Conservation (phyloP, 208 protist species). For the Leishmania guyanensis region DNA sequence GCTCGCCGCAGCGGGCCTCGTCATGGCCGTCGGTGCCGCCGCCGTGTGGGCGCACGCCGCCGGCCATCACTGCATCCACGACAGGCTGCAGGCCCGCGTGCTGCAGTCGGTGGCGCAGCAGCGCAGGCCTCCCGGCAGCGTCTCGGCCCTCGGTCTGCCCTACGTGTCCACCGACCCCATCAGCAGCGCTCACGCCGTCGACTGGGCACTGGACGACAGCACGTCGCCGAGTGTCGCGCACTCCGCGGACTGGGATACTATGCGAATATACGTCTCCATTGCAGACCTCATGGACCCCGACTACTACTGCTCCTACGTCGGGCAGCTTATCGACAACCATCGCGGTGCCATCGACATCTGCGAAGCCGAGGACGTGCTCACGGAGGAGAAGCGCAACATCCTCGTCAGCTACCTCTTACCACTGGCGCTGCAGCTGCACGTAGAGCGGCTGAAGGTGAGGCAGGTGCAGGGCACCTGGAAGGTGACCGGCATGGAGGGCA, state of each 20-base stretch:
- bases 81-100: conserved; percentile 21
- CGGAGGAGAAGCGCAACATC: too few species aligned
- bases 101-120: conserved; percentile 25
- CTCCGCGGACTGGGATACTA: too few species aligned
- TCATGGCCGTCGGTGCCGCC: background rate
- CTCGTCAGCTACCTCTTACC: too few species aligned
- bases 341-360: conserved; percentile 1
- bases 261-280: conserved; percentile 2
- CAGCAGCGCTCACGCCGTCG: background rate
- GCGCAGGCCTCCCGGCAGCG: background rate
- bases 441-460: too few species aligned
- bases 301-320: conserved; percentile 43
- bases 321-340: conserved; percentile 21
- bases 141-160: conserved; percentile 13
- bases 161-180: background rate
- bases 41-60: conserved; percentile 8
- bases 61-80: conserved; percentile 26
- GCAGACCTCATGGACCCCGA: conserved; percentile 33
- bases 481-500: too few species aligned
- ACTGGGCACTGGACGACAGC: too few species aligned
- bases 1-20: conserved; percentile 7
- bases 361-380: too few species aligned
- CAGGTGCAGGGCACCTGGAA: too few species aligned
- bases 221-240: too few species aligned
- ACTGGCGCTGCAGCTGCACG: too few species aligned